These are phyloP conservation scores for Solanum sitiens DNA, from an alignment of 257 asterid species.

Conservation along the genomic window DNA sequence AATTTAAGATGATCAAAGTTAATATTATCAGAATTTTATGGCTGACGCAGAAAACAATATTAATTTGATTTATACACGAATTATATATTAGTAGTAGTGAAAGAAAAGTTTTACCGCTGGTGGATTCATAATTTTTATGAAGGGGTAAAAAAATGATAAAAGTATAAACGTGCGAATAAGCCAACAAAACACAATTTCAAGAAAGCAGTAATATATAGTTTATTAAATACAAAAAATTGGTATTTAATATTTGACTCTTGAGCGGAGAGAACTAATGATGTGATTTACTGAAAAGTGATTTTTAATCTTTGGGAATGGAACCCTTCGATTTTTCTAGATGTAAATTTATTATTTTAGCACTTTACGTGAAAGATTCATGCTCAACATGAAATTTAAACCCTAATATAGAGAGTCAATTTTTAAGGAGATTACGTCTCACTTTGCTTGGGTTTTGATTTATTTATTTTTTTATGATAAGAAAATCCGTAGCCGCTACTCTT, in stretches of 20 bases:
- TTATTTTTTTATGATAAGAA: too few relatives aligned
- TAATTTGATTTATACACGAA: not conserved
- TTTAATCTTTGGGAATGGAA: not conserved
- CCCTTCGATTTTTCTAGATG: not conserved
- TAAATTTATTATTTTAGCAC: not conserved
- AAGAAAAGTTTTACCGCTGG: not conserved
- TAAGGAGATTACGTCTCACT: not conserved
- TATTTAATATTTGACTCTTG: not conserved
- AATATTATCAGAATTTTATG: not conserved
- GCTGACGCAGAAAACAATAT: not conserved
- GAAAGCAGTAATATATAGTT: too few relatives aligned
- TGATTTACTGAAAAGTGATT: not conserved
- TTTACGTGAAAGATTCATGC: not conserved
- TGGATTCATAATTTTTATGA: too few relatives aligned
- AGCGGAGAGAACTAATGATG: not conserved
- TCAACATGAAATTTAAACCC: not conserved
- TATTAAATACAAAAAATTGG: not conserved
- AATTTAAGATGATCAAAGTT: not conserved
- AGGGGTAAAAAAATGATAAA: too few relatives aligned
- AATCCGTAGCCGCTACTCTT: fast-evolving
- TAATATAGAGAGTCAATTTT: not conserved
- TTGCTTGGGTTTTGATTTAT: not conserved
- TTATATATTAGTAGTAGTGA: not conserved
- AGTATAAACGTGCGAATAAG: too few relatives aligned
- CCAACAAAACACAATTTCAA: too few relatives aligned